These are phyloP conservation scores for Solidago caesia DNA, from an alignment of 129 eudicot genomes.

Conservation along the genomic window DNA sequence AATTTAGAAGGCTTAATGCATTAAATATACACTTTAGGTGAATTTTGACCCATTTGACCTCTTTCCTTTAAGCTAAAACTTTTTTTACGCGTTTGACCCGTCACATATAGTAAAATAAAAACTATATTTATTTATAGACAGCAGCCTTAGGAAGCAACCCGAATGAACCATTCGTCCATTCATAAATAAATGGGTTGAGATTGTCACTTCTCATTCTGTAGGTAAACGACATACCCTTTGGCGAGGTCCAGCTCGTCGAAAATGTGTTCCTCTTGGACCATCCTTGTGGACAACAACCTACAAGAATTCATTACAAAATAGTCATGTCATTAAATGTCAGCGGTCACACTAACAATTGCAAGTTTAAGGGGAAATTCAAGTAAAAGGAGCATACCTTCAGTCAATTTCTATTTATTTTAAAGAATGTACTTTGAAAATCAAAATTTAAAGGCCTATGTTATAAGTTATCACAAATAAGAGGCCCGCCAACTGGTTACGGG, in stretches of 20 bases:
- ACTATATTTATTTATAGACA: too few relatives aligned
- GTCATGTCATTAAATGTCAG: neutral
- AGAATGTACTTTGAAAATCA: neutral
- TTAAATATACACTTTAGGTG: neutral
- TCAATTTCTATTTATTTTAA: neutral
- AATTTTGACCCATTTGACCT: neutral
- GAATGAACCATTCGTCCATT: neutral
- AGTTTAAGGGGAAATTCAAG: neutral
- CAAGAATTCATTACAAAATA: constrained; percentile 21
- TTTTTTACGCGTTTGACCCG: neutral
- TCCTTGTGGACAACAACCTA: constrained; percentile 84
- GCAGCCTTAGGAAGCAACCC: neutral
- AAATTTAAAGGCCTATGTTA: neutral
- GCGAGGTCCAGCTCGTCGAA: constrained; percentile 96
- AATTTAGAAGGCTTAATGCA: neutral
- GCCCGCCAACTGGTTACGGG: neutral
- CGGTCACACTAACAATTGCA: constrained; percentile 12
- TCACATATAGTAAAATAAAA: neutral
- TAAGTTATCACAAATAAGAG: neutral
- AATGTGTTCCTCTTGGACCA: constrained; percentile 82
- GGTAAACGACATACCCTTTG: constrained; percentile 49
- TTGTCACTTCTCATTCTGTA: neutral
- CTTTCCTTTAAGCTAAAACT: neutral
- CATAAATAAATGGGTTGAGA: neutral
- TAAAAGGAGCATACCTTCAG: neutral